A percentile compares a stretch with the other conserved stretches of the same genome.
Evolutionary conservation across 805 yeast species (phyloP).

Genomic region (Wickerhamomyces alni): DNA sequence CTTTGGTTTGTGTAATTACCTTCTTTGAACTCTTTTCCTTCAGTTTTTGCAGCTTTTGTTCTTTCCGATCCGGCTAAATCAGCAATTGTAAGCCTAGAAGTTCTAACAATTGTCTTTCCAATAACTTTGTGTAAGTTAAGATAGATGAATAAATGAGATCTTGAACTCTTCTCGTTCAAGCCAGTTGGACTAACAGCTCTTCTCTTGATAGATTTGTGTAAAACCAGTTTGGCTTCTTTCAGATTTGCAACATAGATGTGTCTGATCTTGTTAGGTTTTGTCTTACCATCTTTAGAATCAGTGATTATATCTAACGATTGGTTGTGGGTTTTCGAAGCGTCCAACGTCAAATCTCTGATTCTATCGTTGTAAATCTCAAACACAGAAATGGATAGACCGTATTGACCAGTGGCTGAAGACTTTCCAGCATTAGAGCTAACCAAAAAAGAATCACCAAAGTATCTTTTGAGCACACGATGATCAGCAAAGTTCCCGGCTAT

Average conservation of each 20-base stretch:
- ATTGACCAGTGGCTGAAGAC: slow-evolving; percentile 13
- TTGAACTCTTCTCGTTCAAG: slow-evolving; percentile 37
- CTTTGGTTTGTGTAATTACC: slow-evolving; percentile 44
- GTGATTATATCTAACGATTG: slow-evolving; percentile 35
- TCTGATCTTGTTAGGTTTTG: slow-evolving; percentile 37
- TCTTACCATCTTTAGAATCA: slow-evolving; percentile 36
- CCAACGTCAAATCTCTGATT: slow-evolving; percentile 32
- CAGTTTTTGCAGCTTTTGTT: slow-evolving; percentile 37
- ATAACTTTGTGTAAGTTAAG: slow-evolving; percentile 31
- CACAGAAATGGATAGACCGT: slow-evolving; percentile 43
- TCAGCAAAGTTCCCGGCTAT: slow-evolving; percentile 17
- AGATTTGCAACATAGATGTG: slow-evolving; percentile 32
- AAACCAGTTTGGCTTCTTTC: slow-evolving; percentile 30
- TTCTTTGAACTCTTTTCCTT: slow-evolving; percentile 39
- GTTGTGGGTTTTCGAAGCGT: slow-evolving; percentile 18
- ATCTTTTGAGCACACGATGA: slow-evolving; percentile 10
- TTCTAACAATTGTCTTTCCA: slow-evolving; percentile 17
- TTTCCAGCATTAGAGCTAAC: slow-evolving; percentile 17
- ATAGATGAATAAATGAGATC: slow-evolving; percentile 47
- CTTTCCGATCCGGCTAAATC: slow-evolving; percentile 53
- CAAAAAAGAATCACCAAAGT: slow-evolving; percentile 19
- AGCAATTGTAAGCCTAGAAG: slow-evolving; percentile 39
- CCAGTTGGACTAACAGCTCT: slow-evolving; percentile 39
- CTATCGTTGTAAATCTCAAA: slow-evolving; percentile 48
- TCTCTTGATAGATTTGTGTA: slow-evolving; percentile 34